Base-by-base conservation (phyloP, 176 grass and related monocot genomes). In the Themeda triandra region DNA sequence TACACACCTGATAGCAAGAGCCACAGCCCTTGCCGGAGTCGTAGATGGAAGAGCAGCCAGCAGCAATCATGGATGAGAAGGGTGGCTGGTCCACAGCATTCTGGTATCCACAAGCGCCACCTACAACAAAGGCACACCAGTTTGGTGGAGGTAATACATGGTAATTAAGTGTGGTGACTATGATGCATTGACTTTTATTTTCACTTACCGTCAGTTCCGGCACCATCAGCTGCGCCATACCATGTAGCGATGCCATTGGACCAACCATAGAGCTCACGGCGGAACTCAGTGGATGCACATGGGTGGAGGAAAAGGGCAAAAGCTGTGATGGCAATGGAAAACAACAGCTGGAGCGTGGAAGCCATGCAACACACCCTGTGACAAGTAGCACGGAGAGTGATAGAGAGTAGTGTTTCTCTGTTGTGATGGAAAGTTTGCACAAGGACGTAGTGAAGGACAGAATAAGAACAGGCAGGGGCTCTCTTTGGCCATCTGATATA, bases 31-130 rank as follows among this genome's bases (percentile, higher is more conserved):
- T 88, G 81, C 95, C 92, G 2, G 88, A 92, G 49, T 87, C 85
- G 5, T 87, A 97, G 83, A 97, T 79, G 35, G 85, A 86, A n/a
- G 95, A 91, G 32, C 88, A 90, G 13, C 95, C 95, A 2, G 95
- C 95, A 4, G 95, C 89, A 19, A 94, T 92, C 88, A 94, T 84
- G 81, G 92, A 92, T 4, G 90, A 94, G 77, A 97, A 92, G 0
- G 95, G 95, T 3, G 86, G 81, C 39, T 80, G 67, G 10, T 91
- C 95, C 1, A 97, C 95, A 33, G 82, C 90, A 76, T 79, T 76
- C 46, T 86, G 85, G 73, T 91, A 97, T 5, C 95, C 95, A 58
- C 95, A 94, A 2, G 92, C 95, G 66, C 95, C 95, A 78, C 92
- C 95, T 94, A 63, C 64, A 62, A 23, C 73, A 40, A 46, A 10